Evolutionary conservation across 192 early-diverging fungal species (phyloP).

Genomic region (Pilobolus umbonatus): DNA sequence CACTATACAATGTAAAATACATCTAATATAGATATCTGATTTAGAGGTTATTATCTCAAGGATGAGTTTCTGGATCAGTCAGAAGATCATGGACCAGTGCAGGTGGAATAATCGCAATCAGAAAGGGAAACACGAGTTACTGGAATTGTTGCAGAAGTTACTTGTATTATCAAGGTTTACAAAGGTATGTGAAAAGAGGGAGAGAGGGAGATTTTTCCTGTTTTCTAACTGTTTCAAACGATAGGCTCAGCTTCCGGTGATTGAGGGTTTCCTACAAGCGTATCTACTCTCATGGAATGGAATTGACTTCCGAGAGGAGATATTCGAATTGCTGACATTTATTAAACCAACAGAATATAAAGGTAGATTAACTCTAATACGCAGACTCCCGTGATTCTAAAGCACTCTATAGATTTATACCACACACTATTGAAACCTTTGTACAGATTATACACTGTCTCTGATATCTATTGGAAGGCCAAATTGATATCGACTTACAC

Average conservation of each 20-base stretch:
- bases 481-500: slow-evolving; percentile 39
- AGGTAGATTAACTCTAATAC: too few relatives aligned
- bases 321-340: slow-evolving; percentile 43
- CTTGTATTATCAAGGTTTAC: slow-evolving; percentile 37
- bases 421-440: slow-evolving; percentile 37
- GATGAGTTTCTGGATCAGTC: slow-evolving; percentile 41
- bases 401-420: slow-evolving; percentile 32
- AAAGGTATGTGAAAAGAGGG: too few relatives aligned
- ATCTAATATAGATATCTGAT: background rate
- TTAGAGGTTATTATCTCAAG: slow-evolving; percentile 27
- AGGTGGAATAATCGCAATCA: slow-evolving; percentile 39
- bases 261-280: slow-evolving; percentile 41
- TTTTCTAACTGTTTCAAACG: too few relatives aligned
- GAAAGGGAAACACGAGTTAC: slow-evolving; percentile 20
- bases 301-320: slow-evolving; percentile 35
- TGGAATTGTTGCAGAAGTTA: slow-evolving; percentile 32
- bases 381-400: too few relatives aligned
- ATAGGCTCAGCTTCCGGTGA: slow-evolving; percentile 43
- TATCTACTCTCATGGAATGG: slow-evolving; percentile 48
- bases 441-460: slow-evolving; percentile 29
- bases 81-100: slow-evolving; percentile 44
- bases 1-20: slow-evolving; percentile 6
- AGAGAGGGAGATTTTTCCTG: too few relatives aligned
- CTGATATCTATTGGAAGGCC: slow-evolving; percentile 45
- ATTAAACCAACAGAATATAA: slow-evolving; percentile 40